Percentiles rank a stretch among this genome's conserved stretches.
Conservation (phyloP, 2,329 filamentous ascomycete species). For the Cytospora chrysosperma region DNA sequence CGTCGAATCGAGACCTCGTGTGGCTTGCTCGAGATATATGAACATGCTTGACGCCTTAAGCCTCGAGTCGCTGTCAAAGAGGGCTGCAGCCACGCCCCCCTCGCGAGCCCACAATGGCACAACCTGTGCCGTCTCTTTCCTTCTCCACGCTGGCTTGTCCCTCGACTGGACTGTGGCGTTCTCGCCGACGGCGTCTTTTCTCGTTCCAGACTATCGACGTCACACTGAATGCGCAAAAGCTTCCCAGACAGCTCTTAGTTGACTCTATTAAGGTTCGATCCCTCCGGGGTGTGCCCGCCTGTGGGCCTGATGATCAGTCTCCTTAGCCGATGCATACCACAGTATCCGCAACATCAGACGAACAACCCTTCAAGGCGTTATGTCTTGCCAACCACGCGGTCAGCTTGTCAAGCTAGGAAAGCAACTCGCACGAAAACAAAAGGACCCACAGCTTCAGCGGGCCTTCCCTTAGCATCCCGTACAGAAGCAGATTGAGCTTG, state of each 20-base stretch:
- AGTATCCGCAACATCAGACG: slow-evolving; percentile 16
- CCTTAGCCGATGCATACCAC: neutral
- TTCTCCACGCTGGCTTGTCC: neutral
- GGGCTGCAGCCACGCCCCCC: slow-evolving; percentile 6
- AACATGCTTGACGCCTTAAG: slow-evolving; percentile 11
- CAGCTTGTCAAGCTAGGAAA: neutral
- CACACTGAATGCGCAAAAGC: neutral
- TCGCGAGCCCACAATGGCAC: neutral
- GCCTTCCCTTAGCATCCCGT: neutral
- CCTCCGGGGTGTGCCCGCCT: slow-evolving; percentile 7
- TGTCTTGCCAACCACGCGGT: neutral
- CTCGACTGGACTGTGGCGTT: neutral
- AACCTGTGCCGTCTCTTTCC: neutral
- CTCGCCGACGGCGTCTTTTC: neutral
- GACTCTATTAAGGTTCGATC: neutral
- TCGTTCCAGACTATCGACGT: neutral
- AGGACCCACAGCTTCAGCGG: neutral
- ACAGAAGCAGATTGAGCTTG: neutral
- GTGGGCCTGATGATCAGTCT: slow-evolving; percentile 8
- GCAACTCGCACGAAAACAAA: slow-evolving; percentile 8
- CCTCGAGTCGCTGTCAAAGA: slow-evolving; percentile 3
- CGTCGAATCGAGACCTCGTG: slow-evolving; percentile 1
- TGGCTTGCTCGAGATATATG: slow-evolving; percentile 25
- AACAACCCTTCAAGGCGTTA: neutral
- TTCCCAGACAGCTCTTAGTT: slow-evolving; percentile 4